Conservation (phyloP, 208 protist genomes). For the Leishmania arabica region DNA sequence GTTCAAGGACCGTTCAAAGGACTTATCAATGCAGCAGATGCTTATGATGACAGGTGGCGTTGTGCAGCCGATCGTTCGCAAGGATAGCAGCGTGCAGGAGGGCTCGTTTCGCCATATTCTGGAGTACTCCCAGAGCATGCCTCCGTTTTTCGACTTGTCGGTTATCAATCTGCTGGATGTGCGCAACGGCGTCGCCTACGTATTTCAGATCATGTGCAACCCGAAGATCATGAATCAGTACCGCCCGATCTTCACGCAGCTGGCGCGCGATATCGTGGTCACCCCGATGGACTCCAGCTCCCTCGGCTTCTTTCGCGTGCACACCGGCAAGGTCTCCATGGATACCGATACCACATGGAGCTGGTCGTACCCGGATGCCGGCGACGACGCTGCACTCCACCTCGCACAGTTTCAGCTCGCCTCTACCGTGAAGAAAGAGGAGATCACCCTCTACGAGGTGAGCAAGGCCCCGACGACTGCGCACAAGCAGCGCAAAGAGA, state of each 20-base stretch:
- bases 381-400: not conserved
- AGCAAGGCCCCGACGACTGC: slow-evolving; percentile 35
- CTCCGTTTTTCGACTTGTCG: slow-evolving; percentile 67
- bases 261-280: slow-evolving; percentile 52
- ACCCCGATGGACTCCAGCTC: slow-evolving; percentile 41
- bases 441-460: slow-evolving; percentile 52
- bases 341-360: slow-evolving; percentile 64
- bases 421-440: slow-evolving; percentile 64
- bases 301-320: slow-evolving; percentile 52
- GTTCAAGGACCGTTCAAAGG: slow-evolving; percentile 81
- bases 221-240: slow-evolving; percentile 62
- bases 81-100: slow-evolving; percentile 42
- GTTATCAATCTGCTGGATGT: slow-evolving; percentile 80
- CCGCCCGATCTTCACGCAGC: slow-evolving; percentile 62
- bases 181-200: slow-evolving; percentile 69
- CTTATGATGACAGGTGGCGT: slow-evolving; percentile 77
- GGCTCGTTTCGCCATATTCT: slow-evolving; percentile 68
- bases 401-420: slow-evolving; percentile 47
- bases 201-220: slow-evolving; percentile 83
- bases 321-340: slow-evolving; percentile 47
- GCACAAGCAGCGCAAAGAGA: slow-evolving; percentile 48
- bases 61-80: slow-evolving; percentile 62
- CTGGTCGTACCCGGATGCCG: slow-evolving; percentile 39
- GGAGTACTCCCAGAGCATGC: slow-evolving; percentile 70
- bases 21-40: slow-evolving; percentile 76